These are phyloP conservation scores for Colletotrichum sp. DNA, from an alignment of 2,329 filamentous ascomycete species.

Conservation along the genomic window DNA sequence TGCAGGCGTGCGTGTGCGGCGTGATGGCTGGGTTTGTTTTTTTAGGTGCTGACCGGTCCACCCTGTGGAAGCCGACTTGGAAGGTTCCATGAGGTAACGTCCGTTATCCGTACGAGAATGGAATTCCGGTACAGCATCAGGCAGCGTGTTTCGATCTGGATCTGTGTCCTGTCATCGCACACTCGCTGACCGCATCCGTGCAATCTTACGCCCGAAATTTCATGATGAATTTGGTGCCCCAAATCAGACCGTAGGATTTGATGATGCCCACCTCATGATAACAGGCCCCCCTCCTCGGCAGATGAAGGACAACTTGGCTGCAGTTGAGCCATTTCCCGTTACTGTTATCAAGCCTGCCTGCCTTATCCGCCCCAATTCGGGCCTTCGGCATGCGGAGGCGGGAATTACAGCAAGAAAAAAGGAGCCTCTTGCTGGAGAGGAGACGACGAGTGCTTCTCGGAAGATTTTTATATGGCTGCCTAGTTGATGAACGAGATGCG, in stretches of 20 bases:
- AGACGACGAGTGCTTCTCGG: neutral
- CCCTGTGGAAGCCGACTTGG: conserved; percentile 1
- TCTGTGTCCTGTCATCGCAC: neutral
- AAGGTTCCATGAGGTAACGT: neutral
- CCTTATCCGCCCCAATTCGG: neutral
- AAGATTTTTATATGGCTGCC: conserved; percentile 12
- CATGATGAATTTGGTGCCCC: neutral
- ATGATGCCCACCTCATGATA: neutral
- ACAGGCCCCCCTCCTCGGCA: neutral
- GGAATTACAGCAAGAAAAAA: neutral
- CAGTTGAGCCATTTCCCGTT: neutral
- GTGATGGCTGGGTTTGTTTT: neutral
- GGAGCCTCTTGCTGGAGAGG: neutral
- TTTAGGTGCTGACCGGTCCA: conserved; percentile 15
- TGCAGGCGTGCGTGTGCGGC: neutral
- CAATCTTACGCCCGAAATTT: neutral
- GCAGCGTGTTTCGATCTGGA: neutral
- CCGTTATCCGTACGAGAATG: neutral
- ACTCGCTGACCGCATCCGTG: neutral
- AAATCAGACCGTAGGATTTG: neutral
- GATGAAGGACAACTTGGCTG: neutral
- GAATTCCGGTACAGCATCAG: neutral
- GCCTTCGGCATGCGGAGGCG: neutral
- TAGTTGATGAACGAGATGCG: neutral
- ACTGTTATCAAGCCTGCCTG: neutral